phyloP scores from a whole-genome alignment of 2,329 filamentous ascomycete species.

The Didymella lethalis region DNA sequence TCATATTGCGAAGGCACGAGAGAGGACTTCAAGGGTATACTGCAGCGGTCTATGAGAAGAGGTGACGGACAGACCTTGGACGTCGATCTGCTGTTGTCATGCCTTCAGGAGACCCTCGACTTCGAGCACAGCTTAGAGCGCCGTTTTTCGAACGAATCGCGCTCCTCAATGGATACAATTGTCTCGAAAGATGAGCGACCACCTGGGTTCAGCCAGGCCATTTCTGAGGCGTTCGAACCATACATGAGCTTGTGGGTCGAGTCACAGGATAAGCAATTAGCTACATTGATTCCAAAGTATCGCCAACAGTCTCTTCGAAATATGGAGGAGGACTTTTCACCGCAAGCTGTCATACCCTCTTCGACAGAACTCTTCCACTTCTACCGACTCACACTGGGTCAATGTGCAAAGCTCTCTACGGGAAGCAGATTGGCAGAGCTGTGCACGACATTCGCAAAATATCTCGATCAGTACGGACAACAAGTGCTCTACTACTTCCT shows the following conservation, averaged over 20 bases:
- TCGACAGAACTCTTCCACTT: constrained; percentile 98
- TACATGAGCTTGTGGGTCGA: constrained; percentile 98
- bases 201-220: constrained; percentile 84
- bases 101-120: constrained; percentile 93
- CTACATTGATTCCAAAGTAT: constrained; percentile 85
- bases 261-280: constrained; percentile 88
- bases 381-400: constrained; percentile 89
- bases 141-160: constrained; percentile 76
- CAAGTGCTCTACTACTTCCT: constrained; percentile 82
- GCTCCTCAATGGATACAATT: constrained; percentile 88
- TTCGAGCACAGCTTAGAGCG: constrained; percentile 93
- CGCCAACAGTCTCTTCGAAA: constrained; percentile 81
- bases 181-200: constrained; percentile 78
- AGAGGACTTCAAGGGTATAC: constrained; percentile 92
- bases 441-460: constrained; percentile 85
- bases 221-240: constrained; percentile 96
- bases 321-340: constrained; percentile 88
- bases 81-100: constrained; percentile 86
- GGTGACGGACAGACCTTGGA: constrained; percentile 81
- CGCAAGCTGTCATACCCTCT: constrained; percentile 87
- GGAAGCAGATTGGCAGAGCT: constrained; percentile 86
- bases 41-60: constrained; percentile 85
- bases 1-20: constrained; percentile 94
- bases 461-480: constrained; percentile 94
- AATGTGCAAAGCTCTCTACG: constrained; percentile 95